phyloP scores from a whole-genome alignment of 768 basidiomycete species.

The Macrolepiota fuliginosa region DNA sequence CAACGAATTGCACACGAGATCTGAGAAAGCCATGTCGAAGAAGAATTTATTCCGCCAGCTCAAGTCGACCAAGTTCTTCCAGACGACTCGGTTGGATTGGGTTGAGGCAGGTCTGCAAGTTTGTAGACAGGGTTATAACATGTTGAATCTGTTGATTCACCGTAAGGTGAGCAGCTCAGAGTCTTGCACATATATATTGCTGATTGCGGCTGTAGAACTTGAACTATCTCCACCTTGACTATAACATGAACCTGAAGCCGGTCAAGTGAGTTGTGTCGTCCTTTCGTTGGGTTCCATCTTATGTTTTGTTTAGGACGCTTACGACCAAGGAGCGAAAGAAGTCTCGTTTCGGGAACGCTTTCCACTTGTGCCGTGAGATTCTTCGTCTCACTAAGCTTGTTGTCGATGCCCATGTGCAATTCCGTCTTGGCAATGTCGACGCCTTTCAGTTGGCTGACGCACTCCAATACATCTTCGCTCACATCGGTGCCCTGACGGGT shows the following conservation, averaged over 20 bases:
- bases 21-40: conserved; percentile 97
- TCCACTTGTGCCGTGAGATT: conserved; percentile 97
- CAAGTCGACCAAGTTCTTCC: conserved; percentile 99
- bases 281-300: neutral
- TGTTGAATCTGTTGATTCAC: conserved; percentile 98
- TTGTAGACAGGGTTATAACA: conserved; percentile 98
- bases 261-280: conserved; percentile 54
- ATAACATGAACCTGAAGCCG: conserved; percentile 99
- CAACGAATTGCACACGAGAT: conserved; percentile 85
- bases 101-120: conserved; percentile 99
- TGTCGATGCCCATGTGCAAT: conserved; percentile 98
- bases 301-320: conserved; percentile 61
- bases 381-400: conserved; percentile 96
- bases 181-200: neutral
- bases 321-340: conserved; percentile 99
- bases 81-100: conserved; percentile 97
- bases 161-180: conserved; percentile 70
- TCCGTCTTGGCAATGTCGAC: conserved; percentile 96
- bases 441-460: conserved; percentile 99
- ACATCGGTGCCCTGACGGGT: conserved; percentile 96
- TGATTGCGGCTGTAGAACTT: conserved; percentile 53
- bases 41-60: conserved; percentile 94
- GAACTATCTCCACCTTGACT: conserved; percentile 94
- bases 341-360: conserved; percentile 99
- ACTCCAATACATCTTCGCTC: conserved; percentile 95